Base-by-base conservation (phyloP, 1,284 basidiomycete species). In the Quambalaria eucalypti region DNA sequence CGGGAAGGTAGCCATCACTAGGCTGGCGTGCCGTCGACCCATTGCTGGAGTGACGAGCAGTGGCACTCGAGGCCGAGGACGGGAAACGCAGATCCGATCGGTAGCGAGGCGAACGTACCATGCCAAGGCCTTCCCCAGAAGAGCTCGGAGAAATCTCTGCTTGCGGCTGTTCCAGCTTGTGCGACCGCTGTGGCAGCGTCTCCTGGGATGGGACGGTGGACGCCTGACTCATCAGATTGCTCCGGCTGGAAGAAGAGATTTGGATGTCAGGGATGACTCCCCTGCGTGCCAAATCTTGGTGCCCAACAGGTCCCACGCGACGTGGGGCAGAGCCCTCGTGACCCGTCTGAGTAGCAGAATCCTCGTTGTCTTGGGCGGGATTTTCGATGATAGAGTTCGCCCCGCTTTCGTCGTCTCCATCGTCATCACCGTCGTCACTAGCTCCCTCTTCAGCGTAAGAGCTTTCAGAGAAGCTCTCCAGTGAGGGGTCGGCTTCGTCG, bases 401-500 rank as follows among this genome's bases (percentile, higher is more conserved):
- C 21, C 16, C 36, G 4, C 21, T 21, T 39, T 12, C 31, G n/a
- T 33, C 36, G 21, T 39, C 4, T 5, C 3, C 3, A 3, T 39
- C 36, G 10, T 39, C 36, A 10, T 39, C 36, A 10, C 21, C 36
- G 10, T 39, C 36, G n/a, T n/a, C n/a, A n/a, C n/a, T n/a, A n/a
- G n/a, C n/a, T n/a, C 31, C 31, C 16, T 33, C 31, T 23, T 19
- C 42, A 21, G 42, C 25, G 6, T 23, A 26, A 2, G 63, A 65
- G 16, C 61, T 58, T 52, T 69, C 67, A 2, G 61, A 64, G 51
- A 69, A 64, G 52, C 64, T 66, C 48, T 74, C 71, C 66, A 82
- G 78, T 46, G 82, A 82, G 51, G 82, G 76, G 48, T 85, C 85
- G 1, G 85, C 84, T 67, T 87, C 87, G 2, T 14, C 42, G 4